Percentiles rank a stretch among this genome's conserved stretches.
phyloP scores from a whole-genome alignment of 2,329 filamentous ascomycete species.

The Rhinocladiella similis region DNA sequence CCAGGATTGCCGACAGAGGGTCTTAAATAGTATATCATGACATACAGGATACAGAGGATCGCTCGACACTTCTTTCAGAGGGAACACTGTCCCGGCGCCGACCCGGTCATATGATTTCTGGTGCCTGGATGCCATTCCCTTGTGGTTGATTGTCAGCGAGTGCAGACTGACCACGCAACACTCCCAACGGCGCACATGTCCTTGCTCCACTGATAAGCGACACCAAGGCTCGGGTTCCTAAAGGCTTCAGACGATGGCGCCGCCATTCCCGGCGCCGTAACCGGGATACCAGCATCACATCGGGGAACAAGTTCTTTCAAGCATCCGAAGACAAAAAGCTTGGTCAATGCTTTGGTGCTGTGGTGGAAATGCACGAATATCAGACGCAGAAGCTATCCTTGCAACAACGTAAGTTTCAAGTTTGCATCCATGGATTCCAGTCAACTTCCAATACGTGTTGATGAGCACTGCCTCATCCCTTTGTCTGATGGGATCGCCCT shows the following conservation, averaged over 20 bases:
- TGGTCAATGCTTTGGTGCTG: not conserved
- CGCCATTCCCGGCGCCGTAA: not conserved
- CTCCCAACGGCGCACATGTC: too few species aligned
- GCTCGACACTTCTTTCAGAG: not conserved
- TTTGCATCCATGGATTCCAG: slow-evolving; percentile 32
- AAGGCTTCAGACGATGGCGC: not conserved
- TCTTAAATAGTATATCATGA: not conserved
- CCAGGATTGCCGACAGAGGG: not conserved
- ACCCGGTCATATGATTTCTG: not conserved
- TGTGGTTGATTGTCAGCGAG: too few species aligned
- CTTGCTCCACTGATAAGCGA: not conserved
- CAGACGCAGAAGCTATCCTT: not conserved
- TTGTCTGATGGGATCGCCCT: slow-evolving; percentile 3
- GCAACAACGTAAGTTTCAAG: not conserved
- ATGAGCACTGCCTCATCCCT: slow-evolving; percentile 7
- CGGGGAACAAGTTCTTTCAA: not conserved
- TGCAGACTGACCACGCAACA: too few species aligned
- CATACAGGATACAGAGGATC: not conserved
- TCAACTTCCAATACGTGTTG: slow-evolving; percentile 8
- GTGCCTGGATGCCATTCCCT: not conserved
- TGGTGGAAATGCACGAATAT: not conserved
- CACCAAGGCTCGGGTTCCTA: not conserved
- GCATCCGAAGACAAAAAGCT: not conserved
- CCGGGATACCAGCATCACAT: not conserved
- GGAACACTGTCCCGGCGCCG: not conserved